phyloP scores from a whole-genome alignment of 176 grass and related monocot genomes.

The Paspalum notatum region DNA sequence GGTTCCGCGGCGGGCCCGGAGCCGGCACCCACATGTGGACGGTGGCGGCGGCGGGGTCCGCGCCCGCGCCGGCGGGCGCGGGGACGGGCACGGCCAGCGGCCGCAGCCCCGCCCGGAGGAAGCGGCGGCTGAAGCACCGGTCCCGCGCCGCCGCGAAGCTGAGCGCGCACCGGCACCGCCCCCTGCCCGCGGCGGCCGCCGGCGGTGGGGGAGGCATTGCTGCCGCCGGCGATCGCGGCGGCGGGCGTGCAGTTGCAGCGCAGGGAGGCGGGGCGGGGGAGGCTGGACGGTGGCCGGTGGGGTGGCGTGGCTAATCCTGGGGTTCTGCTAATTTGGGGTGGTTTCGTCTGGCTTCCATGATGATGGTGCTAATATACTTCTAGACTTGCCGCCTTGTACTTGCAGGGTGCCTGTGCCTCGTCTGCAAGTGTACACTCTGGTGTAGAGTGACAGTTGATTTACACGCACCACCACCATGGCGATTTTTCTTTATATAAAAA shows the following conservation, averaged over 20 bases:
- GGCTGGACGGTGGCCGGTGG: not conserved
- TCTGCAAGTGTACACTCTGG: too few species aligned
- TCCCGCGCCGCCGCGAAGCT: slow-evolving; percentile 84
- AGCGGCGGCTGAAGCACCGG: slow-evolving; percentile 65
- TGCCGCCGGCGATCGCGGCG: slow-evolving; percentile 44
- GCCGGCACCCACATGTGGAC: slow-evolving; percentile 83
- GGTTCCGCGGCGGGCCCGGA: slow-evolving; percentile 39
- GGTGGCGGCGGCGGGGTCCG: slow-evolving; percentile 40
- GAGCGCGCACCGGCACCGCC: slow-evolving; percentile 38
- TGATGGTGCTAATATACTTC: too few species aligned
- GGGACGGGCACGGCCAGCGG: slow-evolving; percentile 48
- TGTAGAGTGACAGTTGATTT: too few species aligned
- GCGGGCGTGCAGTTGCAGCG: not conserved
- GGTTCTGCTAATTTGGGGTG: not conserved
- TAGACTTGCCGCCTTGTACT: too few species aligned
- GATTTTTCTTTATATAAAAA: too few species aligned
- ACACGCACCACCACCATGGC: too few species aligned
- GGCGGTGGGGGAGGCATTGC: slow-evolving; percentile 51
- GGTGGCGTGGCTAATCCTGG: slow-evolving; percentile 42
- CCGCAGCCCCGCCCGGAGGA: slow-evolving; percentile 67
- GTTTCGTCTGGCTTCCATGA: too few species aligned
- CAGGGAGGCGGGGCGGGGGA: not conserved
- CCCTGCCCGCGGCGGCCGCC: slow-evolving; percentile 31
- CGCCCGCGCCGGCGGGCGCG: not conserved
- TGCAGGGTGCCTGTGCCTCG: too few species aligned